phyloP scores from a whole-genome alignment of 306 rosid species.

The Quercus alba region DNA sequence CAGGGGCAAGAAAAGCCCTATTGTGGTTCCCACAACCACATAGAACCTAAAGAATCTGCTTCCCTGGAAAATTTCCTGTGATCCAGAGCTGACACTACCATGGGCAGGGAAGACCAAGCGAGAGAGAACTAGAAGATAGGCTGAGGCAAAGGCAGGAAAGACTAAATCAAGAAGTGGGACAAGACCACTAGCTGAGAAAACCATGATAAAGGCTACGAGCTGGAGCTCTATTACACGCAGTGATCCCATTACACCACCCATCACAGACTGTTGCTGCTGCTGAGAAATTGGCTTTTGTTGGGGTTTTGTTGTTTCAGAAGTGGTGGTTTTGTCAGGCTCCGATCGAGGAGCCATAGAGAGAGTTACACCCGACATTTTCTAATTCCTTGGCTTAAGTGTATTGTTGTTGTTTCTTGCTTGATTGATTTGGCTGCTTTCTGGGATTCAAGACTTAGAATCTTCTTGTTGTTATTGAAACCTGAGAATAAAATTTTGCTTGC shows the following conservation, averaged over 20 bases:
- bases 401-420: not conserved
- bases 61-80: constrained; percentile 53
- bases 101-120: constrained; percentile 61
- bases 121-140: constrained; percentile 58
- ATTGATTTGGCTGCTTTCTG: not conserved
- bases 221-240: constrained; percentile 76
- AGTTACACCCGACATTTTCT: constrained; percentile 63
- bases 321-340: constrained; percentile 21
- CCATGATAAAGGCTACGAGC: constrained; percentile 79
- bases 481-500: not conserved
- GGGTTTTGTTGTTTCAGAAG: not conserved
- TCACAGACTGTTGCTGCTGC: constrained; percentile 3
- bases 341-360: constrained; percentile 48
- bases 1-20: constrained; percentile 74
- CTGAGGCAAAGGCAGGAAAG: constrained; percentile 64
- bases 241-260: constrained; percentile 71
- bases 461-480: not conserved
- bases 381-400: not conserved
- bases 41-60: constrained; percentile 52
- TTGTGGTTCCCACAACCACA: constrained; percentile 57
- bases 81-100: not conserved
- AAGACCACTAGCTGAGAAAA: constrained; percentile 83
- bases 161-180: constrained; percentile 62
- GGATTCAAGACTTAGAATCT: not conserved
- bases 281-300: not conserved